phyloP scores from a whole-genome alignment of 208 protist species.

The Leishmania lainsoni region DNA sequence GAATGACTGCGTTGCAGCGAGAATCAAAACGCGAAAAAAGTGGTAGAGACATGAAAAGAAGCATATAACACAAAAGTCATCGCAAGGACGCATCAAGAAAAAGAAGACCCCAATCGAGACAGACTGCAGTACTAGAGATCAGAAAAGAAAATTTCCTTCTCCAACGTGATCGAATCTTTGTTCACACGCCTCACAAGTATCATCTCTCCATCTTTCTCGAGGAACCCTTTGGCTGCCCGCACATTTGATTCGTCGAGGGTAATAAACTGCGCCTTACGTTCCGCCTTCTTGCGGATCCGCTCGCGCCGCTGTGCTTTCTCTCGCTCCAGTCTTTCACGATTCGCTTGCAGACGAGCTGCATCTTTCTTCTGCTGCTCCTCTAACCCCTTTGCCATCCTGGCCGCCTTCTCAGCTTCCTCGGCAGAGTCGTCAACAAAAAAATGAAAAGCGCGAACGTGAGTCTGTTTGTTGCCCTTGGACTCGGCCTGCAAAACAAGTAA shows the following conservation, averaged over 20 bases:
- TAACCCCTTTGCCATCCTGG: slow-evolving; percentile 32
- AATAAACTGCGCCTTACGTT: slow-evolving; percentile 44
- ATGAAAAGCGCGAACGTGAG: slow-evolving; percentile 8
- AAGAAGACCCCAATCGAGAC: not conserved
- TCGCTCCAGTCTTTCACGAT: slow-evolving; percentile 40
- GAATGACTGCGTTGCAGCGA: not conserved
- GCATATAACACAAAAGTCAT: not conserved
- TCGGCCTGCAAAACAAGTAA: slow-evolving; percentile 29
- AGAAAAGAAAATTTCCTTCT: slow-evolving; percentile 69
- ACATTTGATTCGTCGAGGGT: slow-evolving; percentile 50
- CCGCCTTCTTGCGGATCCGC: slow-evolving; percentile 42
- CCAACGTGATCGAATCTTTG: slow-evolving; percentile 52
- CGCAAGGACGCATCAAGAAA: not conserved
- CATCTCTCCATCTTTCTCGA: slow-evolving; percentile 62
- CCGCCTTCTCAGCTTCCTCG: slow-evolving; percentile 46
- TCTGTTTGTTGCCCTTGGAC: not conserved
- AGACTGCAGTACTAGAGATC: slow-evolving; percentile 18
- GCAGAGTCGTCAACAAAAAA: slow-evolving; percentile 55
- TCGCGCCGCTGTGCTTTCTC: slow-evolving; percentile 41
- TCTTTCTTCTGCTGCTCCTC: slow-evolving; percentile 38
- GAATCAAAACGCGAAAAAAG: slow-evolving; percentile 15
- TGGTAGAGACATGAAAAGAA: not conserved
- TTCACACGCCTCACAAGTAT: slow-evolving; percentile 76
- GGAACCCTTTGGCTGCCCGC: slow-evolving; percentile 34
- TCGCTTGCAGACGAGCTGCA: slow-evolving; percentile 43